phyloP scores from a whole-genome alignment of 2,329 filamentous ascomycete genomes.

The Chaetothyriales sp. region DNA sequence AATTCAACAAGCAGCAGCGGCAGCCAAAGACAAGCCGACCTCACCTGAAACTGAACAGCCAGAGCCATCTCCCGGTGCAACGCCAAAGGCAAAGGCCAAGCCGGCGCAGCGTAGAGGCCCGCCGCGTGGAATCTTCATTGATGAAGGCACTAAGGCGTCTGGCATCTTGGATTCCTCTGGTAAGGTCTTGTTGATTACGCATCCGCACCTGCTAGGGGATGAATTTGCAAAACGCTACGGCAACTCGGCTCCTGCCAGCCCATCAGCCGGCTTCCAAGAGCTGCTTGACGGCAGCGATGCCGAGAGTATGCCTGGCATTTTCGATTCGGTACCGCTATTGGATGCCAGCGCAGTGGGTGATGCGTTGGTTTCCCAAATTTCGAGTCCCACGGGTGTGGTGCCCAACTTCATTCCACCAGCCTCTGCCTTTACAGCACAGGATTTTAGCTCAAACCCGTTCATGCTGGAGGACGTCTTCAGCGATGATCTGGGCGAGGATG shows the following conservation, averaged over 20 bases:
- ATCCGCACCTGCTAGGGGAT: conserved; percentile 21
- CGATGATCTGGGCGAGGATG: conserved; percentile 48
- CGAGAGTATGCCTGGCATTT: conserved; percentile 3
- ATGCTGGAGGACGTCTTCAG: conserved; percentile 45
- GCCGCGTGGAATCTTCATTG: conserved; percentile 33
- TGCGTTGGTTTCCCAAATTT: neutral
- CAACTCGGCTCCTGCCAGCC: conserved; percentile 14
- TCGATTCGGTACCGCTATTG: neutral
- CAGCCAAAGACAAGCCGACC: conserved; percentile 20
- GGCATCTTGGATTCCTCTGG: conserved; percentile 34
- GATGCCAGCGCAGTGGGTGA: neutral
- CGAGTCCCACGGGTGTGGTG: neutral
- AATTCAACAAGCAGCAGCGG: conserved; percentile 48
- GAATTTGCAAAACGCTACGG: conserved; percentile 27
- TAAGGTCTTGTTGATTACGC: conserved; percentile 34
- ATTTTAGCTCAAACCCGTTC: conserved; percentile 36
- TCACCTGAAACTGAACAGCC: conserved; percentile 45
- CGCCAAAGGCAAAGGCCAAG: conserved; percentile 16
- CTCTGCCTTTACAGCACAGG: neutral
- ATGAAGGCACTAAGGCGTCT: conserved; percentile 33
- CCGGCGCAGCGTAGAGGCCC: conserved; percentile 31
- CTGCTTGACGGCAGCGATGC: conserved; percentile 29
- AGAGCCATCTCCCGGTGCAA: conserved; percentile 25
- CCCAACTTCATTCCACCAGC: neutral
- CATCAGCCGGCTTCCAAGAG: conserved; percentile 14